phyloP scores from a whole-genome alignment of 345 rosid species.

The Gossypium thurberi region DNA sequence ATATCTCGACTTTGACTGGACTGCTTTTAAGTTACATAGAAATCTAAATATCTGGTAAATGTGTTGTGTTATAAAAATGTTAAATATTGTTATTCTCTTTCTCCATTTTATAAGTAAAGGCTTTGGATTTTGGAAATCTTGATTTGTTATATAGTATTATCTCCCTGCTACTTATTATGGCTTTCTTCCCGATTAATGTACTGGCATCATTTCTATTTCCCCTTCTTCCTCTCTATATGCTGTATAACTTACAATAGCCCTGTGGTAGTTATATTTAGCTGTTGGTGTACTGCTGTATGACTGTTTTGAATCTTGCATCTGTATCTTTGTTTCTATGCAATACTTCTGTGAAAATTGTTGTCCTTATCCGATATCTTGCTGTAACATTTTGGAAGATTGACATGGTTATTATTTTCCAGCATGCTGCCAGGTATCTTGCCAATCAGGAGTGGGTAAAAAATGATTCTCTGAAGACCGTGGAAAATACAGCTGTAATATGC shows the following conservation, averaged over 20 bases:
- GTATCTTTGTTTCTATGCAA: slow-evolving; percentile 10
- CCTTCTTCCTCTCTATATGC: neutral
- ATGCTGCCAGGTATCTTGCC: slow-evolving; percentile 96
- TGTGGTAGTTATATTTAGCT: neutral
- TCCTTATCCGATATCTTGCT: neutral
- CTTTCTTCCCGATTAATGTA: neutral
- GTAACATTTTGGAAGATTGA: slow-evolving; percentile 14
- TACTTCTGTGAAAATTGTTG: slow-evolving; percentile 1
- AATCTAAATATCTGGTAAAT: neutral
- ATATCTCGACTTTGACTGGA: neutral
- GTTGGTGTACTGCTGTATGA: neutral
- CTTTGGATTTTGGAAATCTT: neutral
- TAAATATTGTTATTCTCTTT: neutral
- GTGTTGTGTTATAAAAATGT: neutral
- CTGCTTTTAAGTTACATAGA: neutral
- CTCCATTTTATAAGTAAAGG: neutral
- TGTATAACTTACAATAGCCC: neutral
- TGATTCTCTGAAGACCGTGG: slow-evolving; percentile 93
- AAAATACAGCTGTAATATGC: slow-evolving; percentile 90
- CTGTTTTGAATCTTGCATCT: slow-evolving; percentile 1
- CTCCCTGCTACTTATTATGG: neutral
- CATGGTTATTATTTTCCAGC: slow-evolving; percentile 44
- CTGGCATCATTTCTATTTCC: neutral
- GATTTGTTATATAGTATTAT: neutral
- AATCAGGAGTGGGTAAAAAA: slow-evolving; percentile 99